Evolutionary conservation across 768 basidiomycete genomes (phyloP).

Genomic region (Mrakia blollopis): DNA sequence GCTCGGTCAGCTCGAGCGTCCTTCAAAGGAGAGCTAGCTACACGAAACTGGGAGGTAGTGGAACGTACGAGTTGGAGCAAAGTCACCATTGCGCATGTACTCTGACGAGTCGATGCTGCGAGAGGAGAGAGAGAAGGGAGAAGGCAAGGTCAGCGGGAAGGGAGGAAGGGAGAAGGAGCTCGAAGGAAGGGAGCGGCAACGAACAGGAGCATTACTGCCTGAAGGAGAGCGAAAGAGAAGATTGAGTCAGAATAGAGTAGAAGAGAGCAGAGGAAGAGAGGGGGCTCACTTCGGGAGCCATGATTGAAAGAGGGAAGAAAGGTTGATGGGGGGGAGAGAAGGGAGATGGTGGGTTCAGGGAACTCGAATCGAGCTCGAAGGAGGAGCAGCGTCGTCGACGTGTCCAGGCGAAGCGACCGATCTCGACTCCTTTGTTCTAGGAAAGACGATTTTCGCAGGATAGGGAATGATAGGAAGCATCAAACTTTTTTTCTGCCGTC

Average conservation of each 20-base stretch:
- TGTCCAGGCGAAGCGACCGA: too few relatives aligned
- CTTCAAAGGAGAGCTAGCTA: too few relatives aligned
- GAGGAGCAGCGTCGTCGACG: too few relatives aligned
- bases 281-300: conserved; percentile 29
- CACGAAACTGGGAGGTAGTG: not conserved
- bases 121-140: not conserved
- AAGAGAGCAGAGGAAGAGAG: not conserved
- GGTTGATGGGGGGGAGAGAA: not conserved
- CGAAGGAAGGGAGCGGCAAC: not conserved
- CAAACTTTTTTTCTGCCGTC: too few relatives aligned
- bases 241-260: conserved; percentile 28
- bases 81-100: conserved; percentile 85
- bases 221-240: conserved; percentile 56
- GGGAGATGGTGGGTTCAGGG: not conserved
- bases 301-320: not conserved
- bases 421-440: too few relatives aligned
- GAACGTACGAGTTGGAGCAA: conserved; percentile 18
- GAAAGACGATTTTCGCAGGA: too few relatives aligned
- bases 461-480: too few relatives aligned
- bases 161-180: conserved; percentile 19
- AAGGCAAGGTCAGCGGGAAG: not conserved
- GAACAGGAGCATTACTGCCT: conserved; percentile 89
- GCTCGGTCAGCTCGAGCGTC: conserved; percentile 52
- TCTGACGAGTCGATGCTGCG: conserved; percentile 84
- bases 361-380: too few relatives aligned